Base-by-base conservation (phyloP, 257 asterid species). In the Petunia secreta region DNA sequence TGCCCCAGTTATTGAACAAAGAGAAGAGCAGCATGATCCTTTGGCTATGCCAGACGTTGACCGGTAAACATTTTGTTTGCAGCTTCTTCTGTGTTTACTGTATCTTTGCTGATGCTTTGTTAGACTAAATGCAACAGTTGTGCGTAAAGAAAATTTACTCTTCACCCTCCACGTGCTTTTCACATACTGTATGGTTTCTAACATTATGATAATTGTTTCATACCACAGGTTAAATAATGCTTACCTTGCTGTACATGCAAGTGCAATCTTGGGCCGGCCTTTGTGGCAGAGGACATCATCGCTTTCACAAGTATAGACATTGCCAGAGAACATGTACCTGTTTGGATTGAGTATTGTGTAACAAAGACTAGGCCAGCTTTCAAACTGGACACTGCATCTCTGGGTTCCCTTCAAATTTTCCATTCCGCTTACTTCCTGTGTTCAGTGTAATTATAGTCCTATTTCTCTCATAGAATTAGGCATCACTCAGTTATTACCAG, bases 41-140 rank as follows among this genome's bases (percentile, higher is more conserved):
- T 86, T 95, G 94, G 96, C 94, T 46, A 80, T 95, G 79, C 97
- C 97, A 1, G 94, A 90, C 39, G 98, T 93, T 78, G 97, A 95
- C 92, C 91, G 91, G 99, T 95, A 92, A 81, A 79, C 60, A 41
- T 79, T 64, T 75, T 66, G 68, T 46, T 50, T 75, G 44, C 44
- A 48, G 77, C 34, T 71, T 34, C 60, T 48, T 71, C 25, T 50
- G 25, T 11, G 77, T 73, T 13, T 50, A 10, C 7, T 34, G 52
- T 11, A 50, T 73, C 13, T 73, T 13, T 34, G 13, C 36, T 48
- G 77, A 25, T 36, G 46, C 60, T 73, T 73, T 1, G 43, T 50
- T 11, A 11, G 60, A 50, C 34, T 71, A 2, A 52, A 52, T 8
- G 57, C 57, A 2, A 13, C 57, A 52, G 57, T 71, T 34, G 62